phyloP scores from a whole-genome alignment of 495 filamentous ascomycete species.

The Pyrenula aspistea region DNA sequence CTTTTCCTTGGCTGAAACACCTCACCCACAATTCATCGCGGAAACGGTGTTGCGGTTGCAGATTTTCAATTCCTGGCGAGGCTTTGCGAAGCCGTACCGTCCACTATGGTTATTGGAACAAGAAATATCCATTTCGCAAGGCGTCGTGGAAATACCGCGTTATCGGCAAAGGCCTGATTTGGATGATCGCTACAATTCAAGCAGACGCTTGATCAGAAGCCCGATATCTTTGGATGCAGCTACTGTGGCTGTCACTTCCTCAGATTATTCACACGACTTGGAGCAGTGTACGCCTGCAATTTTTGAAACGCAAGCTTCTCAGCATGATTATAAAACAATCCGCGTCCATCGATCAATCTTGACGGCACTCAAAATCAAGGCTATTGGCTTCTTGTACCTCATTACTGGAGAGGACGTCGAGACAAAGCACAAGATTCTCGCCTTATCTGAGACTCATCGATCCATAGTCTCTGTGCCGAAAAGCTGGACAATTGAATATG shows the following conservation, averaged over 20 bases:
- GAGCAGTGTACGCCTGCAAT: neutral
- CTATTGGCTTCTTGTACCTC: neutral
- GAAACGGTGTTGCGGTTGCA: neutral
- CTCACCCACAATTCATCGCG: neutral
- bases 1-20: constrained; percentile 8
- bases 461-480: neutral
- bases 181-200: constrained; percentile 18
- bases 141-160: constrained; percentile 13
- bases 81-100: constrained; percentile 3
- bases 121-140: constrained; percentile 12
- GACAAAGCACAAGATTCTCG: neutral
- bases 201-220: constrained; percentile 9
- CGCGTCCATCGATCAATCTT: neutral
- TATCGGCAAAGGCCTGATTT: constrained; percentile 3
- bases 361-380: neutral
- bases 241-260: neutral
- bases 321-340: neutral
- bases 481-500: neutral
- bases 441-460: neutral
- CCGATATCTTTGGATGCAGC: constrained; percentile 7
- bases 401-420: neutral
- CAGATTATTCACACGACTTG: neutral
- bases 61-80: constrained; percentile 3
- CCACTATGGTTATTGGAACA: constrained; percentile 19
- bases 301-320: neutral